A percentile compares a stretch with the other conserved stretches of the same genome.
phyloP scores from a whole-genome alignment of 2,329 filamentous ascomycete genomes.

The Ascochyta lentis region DNA sequence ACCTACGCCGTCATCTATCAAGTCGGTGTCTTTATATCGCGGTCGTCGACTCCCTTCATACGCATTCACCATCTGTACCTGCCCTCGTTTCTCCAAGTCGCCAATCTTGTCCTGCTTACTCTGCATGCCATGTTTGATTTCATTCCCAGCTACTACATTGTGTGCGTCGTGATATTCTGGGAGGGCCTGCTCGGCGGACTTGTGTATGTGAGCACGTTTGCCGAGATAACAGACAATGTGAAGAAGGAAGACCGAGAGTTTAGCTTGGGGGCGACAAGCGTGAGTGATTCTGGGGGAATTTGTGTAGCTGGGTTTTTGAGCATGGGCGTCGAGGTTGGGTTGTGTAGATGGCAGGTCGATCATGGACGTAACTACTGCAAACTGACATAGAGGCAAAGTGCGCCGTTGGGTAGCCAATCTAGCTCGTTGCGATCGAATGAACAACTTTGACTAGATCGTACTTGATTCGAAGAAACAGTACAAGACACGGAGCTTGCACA shows the following conservation, averaged over 20 bases:
- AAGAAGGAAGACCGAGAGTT: slow-evolving; percentile 83
- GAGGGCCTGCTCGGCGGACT: slow-evolving; percentile 88
- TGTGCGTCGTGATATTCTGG: slow-evolving; percentile 90
- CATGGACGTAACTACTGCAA: slow-evolving; percentile 71
- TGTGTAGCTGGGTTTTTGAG: slow-evolving; percentile 85
- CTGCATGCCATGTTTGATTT: slow-evolving; percentile 81
- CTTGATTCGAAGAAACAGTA: too few species aligned
- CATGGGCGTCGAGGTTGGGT: slow-evolving; percentile 78
- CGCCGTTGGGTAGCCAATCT: neutral
- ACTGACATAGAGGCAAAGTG: slow-evolving; percentile 9
- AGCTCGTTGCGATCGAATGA: neutral
- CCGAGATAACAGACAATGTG: slow-evolving; percentile 87
- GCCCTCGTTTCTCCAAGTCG: slow-evolving; percentile 80
- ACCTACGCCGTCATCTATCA: slow-evolving; percentile 96
- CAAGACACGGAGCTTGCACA: neutral
- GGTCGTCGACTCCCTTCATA: slow-evolving; percentile 87
- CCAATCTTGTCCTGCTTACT: slow-evolving; percentile 76
- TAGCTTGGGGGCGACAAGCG: slow-evolving; percentile 85
- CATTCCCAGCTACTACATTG: slow-evolving; percentile 82
- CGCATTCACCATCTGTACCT: slow-evolving; percentile 82
- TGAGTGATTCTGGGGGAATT: slow-evolving; percentile 90
- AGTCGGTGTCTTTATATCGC: slow-evolving; percentile 90
- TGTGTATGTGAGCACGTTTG: slow-evolving; percentile 90
- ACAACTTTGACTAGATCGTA: neutral
- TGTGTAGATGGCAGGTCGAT: slow-evolving; percentile 85